These are phyloP conservation scores for Globisporangium carolinianum DNA, from an alignment of 352 stramenopile genomes.

Conservation along the genomic window DNA sequence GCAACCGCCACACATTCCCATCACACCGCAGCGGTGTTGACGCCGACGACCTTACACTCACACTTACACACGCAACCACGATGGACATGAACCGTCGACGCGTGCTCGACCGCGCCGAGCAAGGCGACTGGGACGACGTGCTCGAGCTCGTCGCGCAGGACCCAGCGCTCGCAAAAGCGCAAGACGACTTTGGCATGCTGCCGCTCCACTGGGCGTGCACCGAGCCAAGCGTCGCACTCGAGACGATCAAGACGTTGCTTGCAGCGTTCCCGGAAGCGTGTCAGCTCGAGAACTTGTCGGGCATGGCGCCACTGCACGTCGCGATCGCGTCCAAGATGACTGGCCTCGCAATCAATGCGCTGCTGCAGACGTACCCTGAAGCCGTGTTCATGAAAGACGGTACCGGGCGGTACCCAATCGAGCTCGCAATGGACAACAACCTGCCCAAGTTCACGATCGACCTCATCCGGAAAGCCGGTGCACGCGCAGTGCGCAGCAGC, in stretches of 20 bases:
- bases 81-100: slow-evolving; percentile 35
- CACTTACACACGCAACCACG: slow-evolving; percentile 5
- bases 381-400: slow-evolving; percentile 1
- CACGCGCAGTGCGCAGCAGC: slow-evolving; percentile 22
- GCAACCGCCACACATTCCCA: too few species aligned
- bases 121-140: slow-evolving; percentile 58
- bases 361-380: slow-evolving; percentile 25
- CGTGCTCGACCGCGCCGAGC: slow-evolving; percentile 49
- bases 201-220: slow-evolving; percentile 81
- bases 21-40: too few species aligned
- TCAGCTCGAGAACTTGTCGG: slow-evolving; percentile 62
- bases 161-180: slow-evolving; percentile 39
- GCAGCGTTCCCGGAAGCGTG: slow-evolving; percentile 48
- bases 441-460: slow-evolving; percentile 68
- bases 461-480: slow-evolving; percentile 57
- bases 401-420: slow-evolving; percentile 19
- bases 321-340: slow-evolving; percentile 67
- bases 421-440: slow-evolving; percentile 50
- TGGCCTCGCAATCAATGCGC: slow-evolving; percentile 44
- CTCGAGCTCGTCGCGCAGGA: slow-evolving; percentile 33
- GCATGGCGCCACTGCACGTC: slow-evolving; percentile 76
- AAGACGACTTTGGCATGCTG: slow-evolving; percentile 82
- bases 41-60: not conserved
- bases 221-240: slow-evolving; percentile 40
- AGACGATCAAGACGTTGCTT: slow-evolving; percentile 37